phyloP scores from a whole-genome alignment of 2,329 filamentous ascomycete genomes.

The Exophiala sideris region DNA sequence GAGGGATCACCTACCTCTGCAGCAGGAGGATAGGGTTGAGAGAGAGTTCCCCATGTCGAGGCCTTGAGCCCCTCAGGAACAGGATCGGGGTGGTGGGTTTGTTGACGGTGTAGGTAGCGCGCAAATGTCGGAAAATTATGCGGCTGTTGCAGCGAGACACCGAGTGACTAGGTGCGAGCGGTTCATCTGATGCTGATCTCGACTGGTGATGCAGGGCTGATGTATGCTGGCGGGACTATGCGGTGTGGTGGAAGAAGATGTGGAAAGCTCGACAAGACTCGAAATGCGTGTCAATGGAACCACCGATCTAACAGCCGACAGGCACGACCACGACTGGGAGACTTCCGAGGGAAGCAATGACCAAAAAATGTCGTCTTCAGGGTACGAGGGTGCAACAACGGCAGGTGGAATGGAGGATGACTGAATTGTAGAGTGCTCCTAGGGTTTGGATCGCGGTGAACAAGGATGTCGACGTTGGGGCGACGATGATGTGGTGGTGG shows the following conservation, averaged over 20 bases:
- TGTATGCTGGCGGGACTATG: slow-evolving; percentile 12
- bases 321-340: not conserved
- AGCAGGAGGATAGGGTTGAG: slow-evolving; percentile 30
- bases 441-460: not conserved
- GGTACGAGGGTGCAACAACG: not conserved
- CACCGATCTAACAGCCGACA: not conserved
- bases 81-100: slow-evolving; percentile 3
- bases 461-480: not conserved
- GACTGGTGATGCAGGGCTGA: slow-evolving; percentile 12
- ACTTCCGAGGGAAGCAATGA: not conserved
- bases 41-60: slow-evolving; percentile 29
- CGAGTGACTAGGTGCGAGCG: slow-evolving; percentile 2
- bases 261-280: slow-evolving; percentile 3
- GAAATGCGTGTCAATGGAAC: not conserved
- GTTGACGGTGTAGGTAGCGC: slow-evolving; percentile 8
- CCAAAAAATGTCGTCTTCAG: not conserved
- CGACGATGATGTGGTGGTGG: not conserved
- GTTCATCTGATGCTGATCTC: slow-evolving; percentile 18
- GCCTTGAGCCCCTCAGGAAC: slow-evolving; percentile 23
- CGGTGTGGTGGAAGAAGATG: slow-evolving; percentile 1
- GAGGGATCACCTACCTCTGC: slow-evolving; percentile 21
- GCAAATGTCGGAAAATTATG: slow-evolving; percentile 1
- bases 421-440: too few species aligned
- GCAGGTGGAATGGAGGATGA: not conserved
- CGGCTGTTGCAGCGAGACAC: slow-evolving; percentile 3